Base-by-base conservation (phyloP, 2,329 filamentous ascomycete species). In the Dichotomopilus funicola region DNA sequence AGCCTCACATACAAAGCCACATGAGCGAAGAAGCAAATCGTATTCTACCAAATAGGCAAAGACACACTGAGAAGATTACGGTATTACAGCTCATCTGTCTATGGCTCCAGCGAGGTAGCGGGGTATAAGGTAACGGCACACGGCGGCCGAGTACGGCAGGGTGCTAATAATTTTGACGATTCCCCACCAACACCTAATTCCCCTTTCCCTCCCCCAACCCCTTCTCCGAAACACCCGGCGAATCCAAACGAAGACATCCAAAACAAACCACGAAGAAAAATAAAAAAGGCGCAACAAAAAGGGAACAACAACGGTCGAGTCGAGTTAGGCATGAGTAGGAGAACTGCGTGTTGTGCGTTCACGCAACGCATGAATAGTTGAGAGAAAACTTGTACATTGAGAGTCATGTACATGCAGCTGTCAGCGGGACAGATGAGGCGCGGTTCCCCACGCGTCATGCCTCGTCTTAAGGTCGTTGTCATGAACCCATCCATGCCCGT, bases 71-170 rank as follows among this genome's bases (percentile, higher is more conserved):
- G 34, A 48, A 49, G 13, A 41, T 49, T 49, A 34, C 11, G 11
- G 19, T 49, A 49, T 49, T 49, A 49, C n/a, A 49, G 48, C 36
- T 37, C 19, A 27, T 41, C 13, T 41, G 27, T 49, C 47, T 49
- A 49, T 40, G 37, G 36, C 48, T 49, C 48, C 19, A 47, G 19
- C 33, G 46, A 49, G 13, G 37, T 31, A 36, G 37, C 19, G 19
- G 45, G 45, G 45, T 48, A 48, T 48, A 43, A 7, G 27, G 41
- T 19, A 48, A 6, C 6, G 13, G 45, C n/a, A 48, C 36, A 49
- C 48, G 27, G 13, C 31, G 48, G 48, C 13, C 7, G 19, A 27
- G 19, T 27, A 27, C 19, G 19, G 19, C 19, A 27, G 19, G 19
- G 19, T 27, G 19, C 19, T 9, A 6, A 12, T 47, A 27, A 19